These are phyloP conservation scores for Mucor indicus DNA, from an alignment of 371 early-diverging fungal species.

Conservation along the genomic window DNA sequence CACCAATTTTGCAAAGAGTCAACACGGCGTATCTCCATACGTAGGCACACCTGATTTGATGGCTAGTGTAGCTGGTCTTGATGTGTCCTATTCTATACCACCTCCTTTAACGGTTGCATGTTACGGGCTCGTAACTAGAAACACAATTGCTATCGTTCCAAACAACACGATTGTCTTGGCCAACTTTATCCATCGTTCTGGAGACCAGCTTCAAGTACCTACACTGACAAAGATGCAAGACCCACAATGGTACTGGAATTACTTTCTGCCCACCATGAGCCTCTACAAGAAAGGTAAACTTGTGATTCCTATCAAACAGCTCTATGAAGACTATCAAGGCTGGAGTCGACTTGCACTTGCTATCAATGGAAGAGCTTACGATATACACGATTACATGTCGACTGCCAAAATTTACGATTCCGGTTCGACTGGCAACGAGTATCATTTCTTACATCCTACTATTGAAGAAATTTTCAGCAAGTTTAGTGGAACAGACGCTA, in stretches of 20 bases:
- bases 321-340: slow-evolving; percentile 43
- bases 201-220: slow-evolving; percentile 27
- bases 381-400: slow-evolving; percentile 69
- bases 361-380: slow-evolving; percentile 74
- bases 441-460: slow-evolving; percentile 48
- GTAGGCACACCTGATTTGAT: slow-evolving; percentile 50
- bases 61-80: slow-evolving; percentile 65
- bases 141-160: slow-evolving; percentile 28
- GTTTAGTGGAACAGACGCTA: slow-evolving; percentile 66
- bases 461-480: slow-evolving; percentile 67
- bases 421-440: slow-evolving; percentile 33
- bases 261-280: slow-evolving; percentile 60
- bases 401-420: slow-evolving; percentile 45
- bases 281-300: slow-evolving; percentile 69
- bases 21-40: slow-evolving; percentile 43
- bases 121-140: slow-evolving; percentile 44
- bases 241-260: slow-evolving; percentile 67
- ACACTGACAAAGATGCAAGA: slow-evolving; percentile 26
- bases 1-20: slow-evolving; percentile 55
- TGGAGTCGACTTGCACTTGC: slow-evolving; percentile 60
- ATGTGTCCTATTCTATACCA: slow-evolving; percentile 68
- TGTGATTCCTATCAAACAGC: slow-evolving; percentile 43
- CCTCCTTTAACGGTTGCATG: slow-evolving; percentile 67
- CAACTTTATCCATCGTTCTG: slow-evolving; percentile 43
- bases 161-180: slow-evolving; percentile 23